A percentile compares a stretch with the other conserved stretches of the same genome.
These are phyloP conservation scores for Kluyveromyces siamensis DNA, from an alignment of 805 yeast genomes.

Conservation along the genomic window DNA sequence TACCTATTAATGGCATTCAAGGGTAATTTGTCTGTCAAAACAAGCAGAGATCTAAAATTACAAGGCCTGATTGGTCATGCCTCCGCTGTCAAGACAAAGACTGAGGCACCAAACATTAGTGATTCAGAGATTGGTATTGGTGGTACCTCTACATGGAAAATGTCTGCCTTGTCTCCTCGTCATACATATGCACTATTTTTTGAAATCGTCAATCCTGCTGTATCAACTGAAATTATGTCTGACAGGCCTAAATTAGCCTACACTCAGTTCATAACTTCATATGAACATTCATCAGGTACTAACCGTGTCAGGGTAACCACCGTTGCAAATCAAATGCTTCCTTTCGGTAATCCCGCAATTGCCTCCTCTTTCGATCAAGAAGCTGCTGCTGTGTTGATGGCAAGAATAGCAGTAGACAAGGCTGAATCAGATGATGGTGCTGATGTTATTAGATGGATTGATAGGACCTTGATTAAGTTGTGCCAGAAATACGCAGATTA, in stretches of 20 bases:
- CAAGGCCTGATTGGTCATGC: slow-evolving; percentile 95
- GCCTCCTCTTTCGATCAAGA: slow-evolving; percentile 88
- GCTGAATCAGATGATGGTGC: slow-evolving; percentile 80
- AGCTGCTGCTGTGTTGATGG: slow-evolving; percentile 92
- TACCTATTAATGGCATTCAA: slow-evolving; percentile 84
- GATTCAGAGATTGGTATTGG: slow-evolving; percentile 94
- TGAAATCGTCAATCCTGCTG: slow-evolving; percentile 51
- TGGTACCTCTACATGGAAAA: slow-evolving; percentile 79
- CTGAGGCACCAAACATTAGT: slow-evolving; percentile 64
- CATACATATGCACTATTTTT: slow-evolving; percentile 86
- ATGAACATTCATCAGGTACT: slow-evolving; percentile 93
- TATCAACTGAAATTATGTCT: slow-evolving; percentile 15
- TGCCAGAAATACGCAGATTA: slow-evolving; percentile 93
- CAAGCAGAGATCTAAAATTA: slow-evolving; percentile 78
- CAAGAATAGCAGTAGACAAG: slow-evolving; percentile 83
- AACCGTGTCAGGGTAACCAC: slow-evolving; percentile 88
- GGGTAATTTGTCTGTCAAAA: slow-evolving; percentile 79
- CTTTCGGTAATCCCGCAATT: slow-evolving; percentile 47
- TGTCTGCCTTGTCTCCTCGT: slow-evolving; percentile 77
- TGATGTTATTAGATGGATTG: slow-evolving; percentile 91
- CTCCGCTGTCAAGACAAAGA: slow-evolving; percentile 48
- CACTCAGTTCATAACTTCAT: slow-evolving; percentile 82
- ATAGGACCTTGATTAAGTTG: slow-evolving; percentile 78
- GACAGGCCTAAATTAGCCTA: slow-evolving; percentile 33
- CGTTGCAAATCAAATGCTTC: slow-evolving; percentile 43